Evolutionary conservation across 169 alveolate genomes (phyloP), one percentile per base, ranked within the genome.

Genomic region (Perkinsus olseni): DNA sequence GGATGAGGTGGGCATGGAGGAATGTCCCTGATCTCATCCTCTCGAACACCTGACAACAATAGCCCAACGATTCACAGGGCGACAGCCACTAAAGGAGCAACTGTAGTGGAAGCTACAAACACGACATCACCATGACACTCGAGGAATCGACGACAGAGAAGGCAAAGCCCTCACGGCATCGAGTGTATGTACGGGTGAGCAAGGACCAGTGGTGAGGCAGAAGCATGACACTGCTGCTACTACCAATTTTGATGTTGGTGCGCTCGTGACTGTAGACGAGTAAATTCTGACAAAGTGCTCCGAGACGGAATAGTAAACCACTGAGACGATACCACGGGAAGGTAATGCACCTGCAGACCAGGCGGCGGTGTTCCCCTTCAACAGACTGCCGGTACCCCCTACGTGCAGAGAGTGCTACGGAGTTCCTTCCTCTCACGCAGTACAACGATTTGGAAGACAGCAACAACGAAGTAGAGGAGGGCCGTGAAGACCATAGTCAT

Each of bases 351-450:
- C 82, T 62, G 31, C 50, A 40, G 17, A 3, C 82, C 28, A 62
- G 36, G 31, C 1, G 1, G 34, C 82, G 82, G 82, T 62, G 34
- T 13, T 4, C 37, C 50, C 50, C 82, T 4, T 0, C 31, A 24
- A 24, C 82, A 6, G 82, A 6, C 82, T 62, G 82, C 13, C 8
- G 82, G 17, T 13, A 24, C 36, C 17, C 31, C 37, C 31, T 62
- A 62, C 82, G 82, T 62, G 82, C 82, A 62, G 36, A 62, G 82
- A 1, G 82, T 62, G 17, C 82, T 62, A 28, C 82, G 82, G 13
- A 62, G 82, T 24, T 62, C 82, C 82, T 62, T 62, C 82, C 82
- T 62, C 82, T 62, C 82, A 62, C 82, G 82, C 82, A 62, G 82
- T 24, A 62, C 82, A 24, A 62, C 82, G 82, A 62, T 62, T 62